Evolutionary conservation across 495 filamentous ascomycete species (phyloP), one percentile per base, ranked within the genome.

Genomic region (Poronia punctata): DNA sequence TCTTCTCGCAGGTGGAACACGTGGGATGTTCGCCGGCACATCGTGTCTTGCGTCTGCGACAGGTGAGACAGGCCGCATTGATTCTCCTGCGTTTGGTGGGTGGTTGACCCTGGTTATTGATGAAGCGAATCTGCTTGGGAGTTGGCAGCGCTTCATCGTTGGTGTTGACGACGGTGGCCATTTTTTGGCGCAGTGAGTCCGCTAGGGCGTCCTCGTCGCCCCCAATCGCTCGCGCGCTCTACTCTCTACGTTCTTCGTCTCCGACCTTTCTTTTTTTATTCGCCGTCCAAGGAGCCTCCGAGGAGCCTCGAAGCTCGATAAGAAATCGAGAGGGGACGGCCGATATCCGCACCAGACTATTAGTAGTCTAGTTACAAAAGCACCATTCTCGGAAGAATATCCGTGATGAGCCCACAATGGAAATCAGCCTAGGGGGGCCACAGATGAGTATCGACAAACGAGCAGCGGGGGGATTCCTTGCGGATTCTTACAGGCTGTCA

Each of bases 11-110:
- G 16, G 83, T 88, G 42, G 79, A 79, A 61, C 83, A 88, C 2
- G 75, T 71, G 59, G 81, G 81, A 48, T 79, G 77, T 64, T 86
- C 82, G 40, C 84, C 85, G 18, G 82, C 85, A 57, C 85, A 89
- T 60, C 85, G 75, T 40, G 84, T 88, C 65, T 89, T 89, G 61
- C 85, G 75, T 53, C 81, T 86, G 59, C 84, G 80, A 62, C 84
- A 87, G 38, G 83, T 89, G 44, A 79, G 70, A 64, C 84, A 86
- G 49, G 85, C 85, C 50, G 84, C 80, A 64, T 82, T 86, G 57
- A 89, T 83, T 57, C 85, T 75, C 58, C 85, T 75, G 47, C 84
- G 70, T 61, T 89, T 89, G 32, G 82, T 80, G 46, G 85, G 82
- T 33, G 84, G 84, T 47, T 84, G 82, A 44, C 84, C 84, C 61